A percentile compares a stretch with the other conserved stretches of the same genome.
These are phyloP conservation scores for Cenchrus americanus DNA, from an alignment of 176 grass and related monocot genomes.

Conservation along the genomic window DNA sequence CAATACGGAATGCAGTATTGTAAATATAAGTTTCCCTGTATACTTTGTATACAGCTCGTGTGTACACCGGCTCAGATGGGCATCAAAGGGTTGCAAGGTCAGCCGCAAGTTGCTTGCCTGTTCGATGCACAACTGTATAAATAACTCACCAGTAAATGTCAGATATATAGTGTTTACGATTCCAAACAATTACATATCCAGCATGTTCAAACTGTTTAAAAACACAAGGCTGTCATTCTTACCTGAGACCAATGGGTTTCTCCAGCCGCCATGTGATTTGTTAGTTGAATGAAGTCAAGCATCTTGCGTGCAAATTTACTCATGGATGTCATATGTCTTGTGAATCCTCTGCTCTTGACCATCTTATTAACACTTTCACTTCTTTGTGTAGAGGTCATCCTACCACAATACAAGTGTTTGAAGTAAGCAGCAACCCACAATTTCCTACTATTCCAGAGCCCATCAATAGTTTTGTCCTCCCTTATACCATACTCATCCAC, in stretches of 20 bases:
- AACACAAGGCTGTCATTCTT: too few species aligned
- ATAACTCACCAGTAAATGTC: too few species aligned
- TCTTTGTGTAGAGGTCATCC: conserved; percentile 2
- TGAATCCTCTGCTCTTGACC: not conserved
- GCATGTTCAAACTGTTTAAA: too few species aligned
- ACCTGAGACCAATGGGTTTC: conserved; percentile 4
- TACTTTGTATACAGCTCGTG: not conserved
- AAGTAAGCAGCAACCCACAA: not conserved
- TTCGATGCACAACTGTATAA: not conserved
- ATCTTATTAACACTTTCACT: conserved; percentile 16
- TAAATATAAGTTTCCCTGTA: not conserved
- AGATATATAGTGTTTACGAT: too few species aligned
- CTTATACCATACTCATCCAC: not conserved
- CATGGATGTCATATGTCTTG: not conserved
- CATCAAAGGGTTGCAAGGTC: not conserved
- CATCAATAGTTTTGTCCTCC: not conserved
- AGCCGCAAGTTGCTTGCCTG: not conserved
- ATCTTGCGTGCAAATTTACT: conserved; percentile 8
- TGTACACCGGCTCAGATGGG: not conserved
- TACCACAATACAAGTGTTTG: not conserved
- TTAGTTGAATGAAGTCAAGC: not conserved
- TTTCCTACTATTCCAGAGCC: not conserved
- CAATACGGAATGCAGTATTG: not conserved
- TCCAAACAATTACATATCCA: too few species aligned
- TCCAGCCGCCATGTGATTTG: not conserved